These are phyloP conservation scores for Globisporangium solare DNA, from an alignment of 352 stramenopile genomes.

Conservation along the genomic window DNA sequence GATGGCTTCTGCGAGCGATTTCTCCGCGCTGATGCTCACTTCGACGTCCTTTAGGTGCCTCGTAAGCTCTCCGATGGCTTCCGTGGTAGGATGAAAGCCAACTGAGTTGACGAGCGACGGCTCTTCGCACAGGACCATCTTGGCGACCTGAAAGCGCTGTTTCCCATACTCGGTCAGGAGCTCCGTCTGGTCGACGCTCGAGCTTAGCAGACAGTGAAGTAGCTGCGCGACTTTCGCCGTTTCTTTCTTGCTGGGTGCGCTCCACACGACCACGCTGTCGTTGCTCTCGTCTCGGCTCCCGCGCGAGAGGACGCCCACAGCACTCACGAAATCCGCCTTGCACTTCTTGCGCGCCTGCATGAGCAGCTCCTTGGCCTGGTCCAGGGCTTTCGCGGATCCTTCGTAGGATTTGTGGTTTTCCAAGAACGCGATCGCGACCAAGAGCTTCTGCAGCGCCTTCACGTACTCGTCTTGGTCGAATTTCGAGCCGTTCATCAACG, in stretches of 20 bases:
- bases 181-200: slow-evolving; percentile 41
- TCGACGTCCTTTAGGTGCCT: slow-evolving; percentile 44
- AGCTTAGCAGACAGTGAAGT: slow-evolving; percentile 55
- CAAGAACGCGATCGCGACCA: slow-evolving; percentile 65
- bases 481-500: slow-evolving; percentile 61
- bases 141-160: slow-evolving; percentile 59
- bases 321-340: slow-evolving; percentile 65
- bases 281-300: slow-evolving; percentile 28
- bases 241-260: slow-evolving; percentile 46
- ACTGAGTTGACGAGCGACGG: slow-evolving; percentile 19
- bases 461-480: slow-evolving; percentile 73
- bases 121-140: slow-evolving; percentile 44
- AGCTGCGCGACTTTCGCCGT: slow-evolving; percentile 49
- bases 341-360: slow-evolving; percentile 55
- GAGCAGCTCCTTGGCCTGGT: slow-evolving; percentile 61
- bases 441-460: slow-evolving; percentile 52
- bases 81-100: slow-evolving; percentile 26
- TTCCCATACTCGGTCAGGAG: slow-evolving; percentile 63
- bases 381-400: slow-evolving; percentile 64
- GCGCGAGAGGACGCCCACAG: slow-evolving; percentile 53
- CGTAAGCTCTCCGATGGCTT: slow-evolving; percentile 29
- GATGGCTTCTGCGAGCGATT: slow-evolving; percentile 37
- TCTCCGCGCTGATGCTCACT: slow-evolving; percentile 53
- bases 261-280: slow-evolving; percentile 26
- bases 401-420: slow-evolving; percentile 69